These are phyloP conservation scores for Eucalyptus virginea DNA, from an alignment of 345 rosid species.

Conservation along the genomic window DNA sequence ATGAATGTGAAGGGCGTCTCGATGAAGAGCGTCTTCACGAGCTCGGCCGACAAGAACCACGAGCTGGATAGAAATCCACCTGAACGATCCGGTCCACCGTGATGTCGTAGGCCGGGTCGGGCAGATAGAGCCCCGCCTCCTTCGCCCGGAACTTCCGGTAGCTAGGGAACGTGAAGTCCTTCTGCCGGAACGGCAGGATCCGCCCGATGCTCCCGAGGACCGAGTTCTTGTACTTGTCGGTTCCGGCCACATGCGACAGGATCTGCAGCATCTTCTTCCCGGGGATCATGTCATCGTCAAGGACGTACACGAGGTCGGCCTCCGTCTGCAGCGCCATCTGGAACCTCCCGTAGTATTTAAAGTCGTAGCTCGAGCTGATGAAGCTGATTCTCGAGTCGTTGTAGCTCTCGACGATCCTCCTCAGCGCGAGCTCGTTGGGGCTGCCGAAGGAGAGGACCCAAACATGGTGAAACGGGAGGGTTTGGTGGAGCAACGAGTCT, in stretches of 20 bases:
- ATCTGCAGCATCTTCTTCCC: conserved; percentile 91
- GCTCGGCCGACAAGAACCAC: conserved; percentile 91
- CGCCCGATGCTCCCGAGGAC: conserved; percentile 94
- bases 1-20: conserved; percentile 86
- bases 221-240: conserved; percentile 81
- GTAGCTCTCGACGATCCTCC: conserved; percentile 64
- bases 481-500: conserved; percentile 77
- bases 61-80: conserved; percentile 97
- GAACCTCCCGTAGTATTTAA: conserved; percentile 95
- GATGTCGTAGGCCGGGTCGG: conserved; percentile 95
- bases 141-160: conserved; percentile 83
- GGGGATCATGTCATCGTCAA: conserved; percentile 96
- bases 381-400: conserved; percentile 90
- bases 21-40: conserved; percentile 76
- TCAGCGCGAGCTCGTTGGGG: conserved; percentile 64
- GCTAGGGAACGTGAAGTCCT: conserved; percentile 94
- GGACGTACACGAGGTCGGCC: conserved; percentile 72
- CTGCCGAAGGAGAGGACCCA: conserved; percentile 95
- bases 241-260: conserved; percentile 92
- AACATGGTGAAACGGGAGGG: conserved; percentile 83
- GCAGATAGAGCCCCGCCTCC: conserved; percentile 93
- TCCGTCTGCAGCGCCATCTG: conserved; percentile 95
- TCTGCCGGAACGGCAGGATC: conserved; percentile 90
- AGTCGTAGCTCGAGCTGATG: conserved; percentile 84
- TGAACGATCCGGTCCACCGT: conserved; percentile 72